Conservation (phyloP, 768 basidiomycete genomes). For the Tricholoma hemisulphureum region DNA sequence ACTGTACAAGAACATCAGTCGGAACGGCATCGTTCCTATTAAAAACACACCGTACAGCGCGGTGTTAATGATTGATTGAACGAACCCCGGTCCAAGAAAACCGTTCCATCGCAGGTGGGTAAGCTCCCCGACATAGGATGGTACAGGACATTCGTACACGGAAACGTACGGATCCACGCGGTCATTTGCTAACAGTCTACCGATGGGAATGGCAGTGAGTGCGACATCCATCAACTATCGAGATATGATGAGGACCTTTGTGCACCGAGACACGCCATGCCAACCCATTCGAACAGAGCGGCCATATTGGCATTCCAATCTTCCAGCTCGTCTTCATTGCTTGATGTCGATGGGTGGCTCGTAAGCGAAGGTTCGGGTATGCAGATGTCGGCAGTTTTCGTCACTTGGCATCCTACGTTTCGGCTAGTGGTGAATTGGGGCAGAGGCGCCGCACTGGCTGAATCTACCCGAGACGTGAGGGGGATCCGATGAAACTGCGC, state of each 20-base stretch:
- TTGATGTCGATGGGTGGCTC: conserved; percentile 21
- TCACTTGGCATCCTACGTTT: conserved; percentile 24
- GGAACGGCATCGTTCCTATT: neutral
- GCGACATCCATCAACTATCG: neutral
- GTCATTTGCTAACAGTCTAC: conserved; percentile 60
- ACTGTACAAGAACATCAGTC: conserved; percentile 4
- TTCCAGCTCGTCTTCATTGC: conserved; percentile 36
- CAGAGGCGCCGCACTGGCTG: conserved; percentile 22
- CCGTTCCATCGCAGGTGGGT: conserved; percentile 63
- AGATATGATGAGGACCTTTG: conserved; percentile 47
- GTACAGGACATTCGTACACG: conserved; percentile 56
- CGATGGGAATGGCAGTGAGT: neutral
- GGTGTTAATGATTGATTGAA: conserved; percentile 49
- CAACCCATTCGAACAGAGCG: conserved; percentile 69
- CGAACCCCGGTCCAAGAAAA: conserved; percentile 50
- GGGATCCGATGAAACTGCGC: neutral
- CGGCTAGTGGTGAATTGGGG: conserved; percentile 14
- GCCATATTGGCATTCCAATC: conserved; percentile 49
- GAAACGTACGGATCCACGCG: conserved; percentile 69
- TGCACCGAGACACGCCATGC: conserved; percentile 64
- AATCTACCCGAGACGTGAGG: conserved; percentile 3
- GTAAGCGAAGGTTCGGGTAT: conserved; percentile 40
- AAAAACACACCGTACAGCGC: conserved; percentile 32
- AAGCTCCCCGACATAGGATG: conserved; percentile 43
- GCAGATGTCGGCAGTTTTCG: conserved; percentile 33